Evolutionary conservation across 2,329 filamentous ascomycete species (phyloP).

Genomic region (Thelonectria discophora): DNA sequence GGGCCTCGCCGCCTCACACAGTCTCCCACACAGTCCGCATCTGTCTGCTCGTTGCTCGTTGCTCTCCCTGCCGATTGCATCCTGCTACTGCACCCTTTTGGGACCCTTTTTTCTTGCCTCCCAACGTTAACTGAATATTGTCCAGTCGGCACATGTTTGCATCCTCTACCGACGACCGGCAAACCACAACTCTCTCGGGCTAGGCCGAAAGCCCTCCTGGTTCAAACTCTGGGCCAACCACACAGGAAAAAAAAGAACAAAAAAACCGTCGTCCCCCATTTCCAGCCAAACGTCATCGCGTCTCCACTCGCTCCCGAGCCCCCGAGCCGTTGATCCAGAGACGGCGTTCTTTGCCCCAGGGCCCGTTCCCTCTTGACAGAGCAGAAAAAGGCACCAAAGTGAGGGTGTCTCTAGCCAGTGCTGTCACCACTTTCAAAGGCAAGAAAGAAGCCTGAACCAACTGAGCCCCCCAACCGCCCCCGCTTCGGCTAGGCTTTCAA

Average conservation of each 20-base stretch:
- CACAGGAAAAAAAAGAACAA: conserved; percentile 7
- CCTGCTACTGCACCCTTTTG: conserved; percentile 1
- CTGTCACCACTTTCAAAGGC: conserved; percentile 8
- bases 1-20: neutral
- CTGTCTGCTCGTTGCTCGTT: neutral
- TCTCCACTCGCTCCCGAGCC: conserved; percentile 43
- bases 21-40: conserved; percentile 21
- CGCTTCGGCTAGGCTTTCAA: conserved; percentile 19
- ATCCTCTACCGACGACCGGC: neutral
- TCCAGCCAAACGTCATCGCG: conserved; percentile 42
- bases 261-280: conserved; percentile 19
- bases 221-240: conserved; percentile 6
- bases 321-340: conserved; percentile 41
- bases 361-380: neutral
- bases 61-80: conserved; percentile 17
- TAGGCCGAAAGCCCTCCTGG: conserved; percentile 13
- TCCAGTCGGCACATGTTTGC: too few species aligned
- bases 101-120: conserved; percentile 1
- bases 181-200: conserved; percentile 13
- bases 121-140: conserved; percentile 4
- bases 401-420: conserved; percentile 8
- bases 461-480: conserved; percentile 26
- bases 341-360: conserved; percentile 20
- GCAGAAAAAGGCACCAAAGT: neutral
- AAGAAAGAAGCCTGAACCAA: conserved; percentile 19